phyloP scores from a whole-genome alignment of 2,329 filamentous ascomycete genomes.

The Aspergillus puulaauensis region DNA sequence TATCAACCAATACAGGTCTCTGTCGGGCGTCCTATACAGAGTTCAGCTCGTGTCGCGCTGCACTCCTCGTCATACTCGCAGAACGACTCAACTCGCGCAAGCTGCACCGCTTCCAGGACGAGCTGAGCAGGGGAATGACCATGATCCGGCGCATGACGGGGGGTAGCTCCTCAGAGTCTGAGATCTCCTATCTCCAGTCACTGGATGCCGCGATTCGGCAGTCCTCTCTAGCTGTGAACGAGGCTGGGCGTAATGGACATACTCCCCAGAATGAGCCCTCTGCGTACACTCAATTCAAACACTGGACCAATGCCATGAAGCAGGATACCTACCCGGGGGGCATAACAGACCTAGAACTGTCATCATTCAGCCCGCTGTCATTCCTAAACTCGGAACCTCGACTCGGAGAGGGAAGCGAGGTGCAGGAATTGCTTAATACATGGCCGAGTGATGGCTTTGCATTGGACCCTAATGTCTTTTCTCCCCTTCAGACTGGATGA shows the following conservation, averaged over 20 bases:
- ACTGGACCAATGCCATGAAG: not conserved
- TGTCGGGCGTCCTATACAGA: not conserved
- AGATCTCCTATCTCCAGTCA: not conserved
- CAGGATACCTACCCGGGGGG: not conserved
- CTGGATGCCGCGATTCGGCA: not conserved
- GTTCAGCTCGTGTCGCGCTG: not conserved
- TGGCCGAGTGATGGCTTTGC: too few relatives aligned
- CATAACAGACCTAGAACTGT: not conserved
- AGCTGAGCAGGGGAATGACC: not conserved
- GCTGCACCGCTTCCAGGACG: not conserved
- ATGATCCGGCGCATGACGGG: not conserved
- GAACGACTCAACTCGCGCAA: not conserved
- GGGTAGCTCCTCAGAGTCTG: not conserved
- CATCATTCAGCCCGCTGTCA: not conserved
- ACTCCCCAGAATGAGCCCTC: too few relatives aligned
- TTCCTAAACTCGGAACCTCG: not conserved
- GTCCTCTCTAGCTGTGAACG: not conserved
- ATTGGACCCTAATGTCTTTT: too few relatives aligned
- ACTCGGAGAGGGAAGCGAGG: too few relatives aligned
- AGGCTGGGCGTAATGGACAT: too few relatives aligned
- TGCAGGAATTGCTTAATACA: too few relatives aligned
- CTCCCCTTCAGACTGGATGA: not conserved
- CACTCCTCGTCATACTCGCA: not conserved
- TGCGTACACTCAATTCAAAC: not conserved
- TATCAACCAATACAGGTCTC: not conserved